Conservation (phyloP, 78 protist species). For the Diacronema lutheri region DNA sequence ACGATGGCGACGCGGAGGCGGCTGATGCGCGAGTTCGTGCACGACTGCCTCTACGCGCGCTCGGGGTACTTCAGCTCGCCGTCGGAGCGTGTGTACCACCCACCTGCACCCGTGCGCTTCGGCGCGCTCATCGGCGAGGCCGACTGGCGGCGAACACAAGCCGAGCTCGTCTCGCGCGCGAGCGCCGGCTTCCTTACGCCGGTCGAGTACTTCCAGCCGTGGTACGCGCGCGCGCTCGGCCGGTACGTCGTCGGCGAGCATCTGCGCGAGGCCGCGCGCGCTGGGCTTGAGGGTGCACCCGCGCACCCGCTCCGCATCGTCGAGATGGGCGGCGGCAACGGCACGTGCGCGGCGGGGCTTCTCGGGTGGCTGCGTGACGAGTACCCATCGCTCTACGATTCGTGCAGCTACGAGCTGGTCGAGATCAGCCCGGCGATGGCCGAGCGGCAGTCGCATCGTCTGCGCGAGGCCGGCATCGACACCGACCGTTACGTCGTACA, state of each 20-base stretch:
- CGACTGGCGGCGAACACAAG: background rate
- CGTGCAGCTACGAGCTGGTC: background rate
- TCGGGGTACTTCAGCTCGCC: too few species aligned
- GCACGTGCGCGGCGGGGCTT: background rate
- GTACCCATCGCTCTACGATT: background rate
- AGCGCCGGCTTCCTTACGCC: background rate
- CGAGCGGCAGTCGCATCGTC: background rate
- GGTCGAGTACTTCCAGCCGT: background rate
- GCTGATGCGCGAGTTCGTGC: too few species aligned
- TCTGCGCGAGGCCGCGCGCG: background rate
- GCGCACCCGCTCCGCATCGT: background rate
- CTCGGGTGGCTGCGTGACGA: background rate
- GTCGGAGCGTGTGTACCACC: too few species aligned
- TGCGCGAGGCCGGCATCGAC: background rate
- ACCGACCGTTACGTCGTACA: background rate
- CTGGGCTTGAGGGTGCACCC: background rate
- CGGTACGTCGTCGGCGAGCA: background rate
- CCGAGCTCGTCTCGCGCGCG: background rate
- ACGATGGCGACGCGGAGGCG: too few species aligned
- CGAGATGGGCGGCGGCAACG: background rate
- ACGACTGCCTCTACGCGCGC: too few species aligned
- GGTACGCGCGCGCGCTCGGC: background rate
- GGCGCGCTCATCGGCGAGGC: background rate
- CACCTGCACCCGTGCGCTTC: background rate
- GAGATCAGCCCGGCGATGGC: background rate